phyloP scores from a whole-genome alignment of 805 yeast genomes.

The Lipomyces chichibuensis region DNA sequence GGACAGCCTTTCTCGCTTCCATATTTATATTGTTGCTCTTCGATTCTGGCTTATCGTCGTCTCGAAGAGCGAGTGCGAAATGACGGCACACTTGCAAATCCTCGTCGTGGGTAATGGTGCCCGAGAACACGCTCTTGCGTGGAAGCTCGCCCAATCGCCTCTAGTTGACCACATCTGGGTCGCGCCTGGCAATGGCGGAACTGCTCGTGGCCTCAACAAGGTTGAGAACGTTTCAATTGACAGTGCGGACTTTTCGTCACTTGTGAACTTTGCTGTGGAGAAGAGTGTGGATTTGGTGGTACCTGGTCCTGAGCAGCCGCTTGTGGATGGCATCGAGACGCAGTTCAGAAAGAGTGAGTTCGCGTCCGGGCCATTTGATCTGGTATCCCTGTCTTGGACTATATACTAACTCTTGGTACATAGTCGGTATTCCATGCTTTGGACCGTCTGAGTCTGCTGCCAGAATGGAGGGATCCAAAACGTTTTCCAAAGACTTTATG shows the following conservation, averaged over 20 bases:
- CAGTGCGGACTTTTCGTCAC: constrained; percentile 65
- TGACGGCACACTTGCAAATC: constrained; percentile 41
- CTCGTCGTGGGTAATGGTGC: constrained; percentile 97
- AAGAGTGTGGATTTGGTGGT: constrained; percentile 72
- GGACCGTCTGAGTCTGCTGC: constrained; percentile 96
- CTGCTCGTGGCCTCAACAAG: constrained; percentile 57
- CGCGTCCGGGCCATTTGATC: not conserved
- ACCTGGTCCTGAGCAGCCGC: constrained; percentile 99
- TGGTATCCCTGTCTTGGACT: not conserved
- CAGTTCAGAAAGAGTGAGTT: constrained; percentile 56
- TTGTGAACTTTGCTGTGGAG: constrained; percentile 74
- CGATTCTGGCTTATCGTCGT: constrained; percentile 2
- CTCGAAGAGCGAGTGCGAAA: not conserved
- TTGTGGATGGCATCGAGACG: constrained; percentile 87
- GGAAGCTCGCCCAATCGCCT: constrained; percentile 83
- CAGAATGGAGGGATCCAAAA: constrained; percentile 93
- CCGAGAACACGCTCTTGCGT: constrained; percentile 95
- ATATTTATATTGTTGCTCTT: not conserved
- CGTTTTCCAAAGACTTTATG: constrained; percentile 94
- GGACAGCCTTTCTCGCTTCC: constrained; percentile 5
- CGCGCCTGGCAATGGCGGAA: constrained; percentile 93
- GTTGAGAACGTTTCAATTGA: constrained; percentile 73
- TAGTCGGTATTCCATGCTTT: constrained; percentile 89
- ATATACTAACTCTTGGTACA: not conserved
- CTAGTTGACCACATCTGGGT: constrained; percentile 74